A percentile compares a stretch with the other conserved stretches of the same genome.
Conservation (phyloP, 345 rosid species). For the Gossypium australe region DNA sequence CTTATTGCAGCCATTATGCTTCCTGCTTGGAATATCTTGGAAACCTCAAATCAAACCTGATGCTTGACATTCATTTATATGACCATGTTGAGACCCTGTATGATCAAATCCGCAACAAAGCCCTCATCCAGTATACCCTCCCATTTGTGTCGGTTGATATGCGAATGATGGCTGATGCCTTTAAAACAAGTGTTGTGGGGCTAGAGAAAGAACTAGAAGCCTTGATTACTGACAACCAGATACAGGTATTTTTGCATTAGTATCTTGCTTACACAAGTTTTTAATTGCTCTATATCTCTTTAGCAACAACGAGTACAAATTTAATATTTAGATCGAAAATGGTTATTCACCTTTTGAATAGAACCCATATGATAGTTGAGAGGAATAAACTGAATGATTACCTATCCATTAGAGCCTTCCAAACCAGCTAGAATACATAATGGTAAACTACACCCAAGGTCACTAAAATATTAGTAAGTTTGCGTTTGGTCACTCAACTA, state of each 20-base stretch:
- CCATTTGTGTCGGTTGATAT: slow-evolving; percentile 97
- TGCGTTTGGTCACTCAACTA: too few relatives aligned
- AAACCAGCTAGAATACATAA: neutral
- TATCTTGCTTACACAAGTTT: neutral
- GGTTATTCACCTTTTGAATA: neutral
- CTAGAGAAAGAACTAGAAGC: slow-evolving; percentile 85
- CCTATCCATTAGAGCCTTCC: neutral
- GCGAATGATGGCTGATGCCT: slow-evolving; percentile 94
- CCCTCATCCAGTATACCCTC: slow-evolving; percentile 90
- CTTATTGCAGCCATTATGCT: slow-evolving; percentile 72
- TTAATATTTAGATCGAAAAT: neutral
- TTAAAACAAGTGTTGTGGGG: slow-evolving; percentile 77
- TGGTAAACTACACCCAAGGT: too few relatives aligned
- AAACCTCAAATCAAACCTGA: slow-evolving; percentile 73
- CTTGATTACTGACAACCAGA: slow-evolving; percentile 90
- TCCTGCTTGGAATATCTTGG: slow-evolving; percentile 89
- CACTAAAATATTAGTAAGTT: too few relatives aligned
- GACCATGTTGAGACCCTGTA: slow-evolving; percentile 84
- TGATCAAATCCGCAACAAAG: slow-evolving; percentile 90
- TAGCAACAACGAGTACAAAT: neutral
- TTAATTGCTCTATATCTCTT: neutral
- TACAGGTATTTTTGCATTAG: slow-evolving; percentile 49
- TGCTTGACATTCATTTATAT: slow-evolving; percentile 89
- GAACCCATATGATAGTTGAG: neutral
- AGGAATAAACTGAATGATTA: neutral